These are phyloP conservation scores for Lipomyces lipofer DNA, from an alignment of 805 yeast species.

Conservation along the genomic window DNA sequence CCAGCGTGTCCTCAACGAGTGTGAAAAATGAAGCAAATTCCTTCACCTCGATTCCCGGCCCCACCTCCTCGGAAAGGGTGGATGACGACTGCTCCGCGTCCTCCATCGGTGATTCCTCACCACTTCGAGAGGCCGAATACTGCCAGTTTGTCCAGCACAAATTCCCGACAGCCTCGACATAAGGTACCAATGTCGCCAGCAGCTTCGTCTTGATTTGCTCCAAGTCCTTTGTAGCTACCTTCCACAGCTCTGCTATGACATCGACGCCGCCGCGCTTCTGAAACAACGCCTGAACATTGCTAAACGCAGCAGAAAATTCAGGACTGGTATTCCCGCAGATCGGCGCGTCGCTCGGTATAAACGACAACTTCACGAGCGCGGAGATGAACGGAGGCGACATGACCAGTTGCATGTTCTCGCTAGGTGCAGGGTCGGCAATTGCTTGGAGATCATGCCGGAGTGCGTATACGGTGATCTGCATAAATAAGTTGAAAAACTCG, in stretches of 20 bases:
- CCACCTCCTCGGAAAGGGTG: no score
- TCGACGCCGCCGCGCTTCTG: slow-evolving; percentile 2
- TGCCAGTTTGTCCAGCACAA: not conserved
- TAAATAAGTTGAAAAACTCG: not conserved
- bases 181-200: slow-evolving; percentile 4
- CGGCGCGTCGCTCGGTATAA: not conserved
- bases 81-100: no score
- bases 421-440: not conserved
- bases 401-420: not conserved
- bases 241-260: slow-evolving; percentile 2
- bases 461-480: not conserved
- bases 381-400: not conserved
- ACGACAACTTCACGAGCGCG: not conserved
- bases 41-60: no score
- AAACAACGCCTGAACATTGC: not conserved
- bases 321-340: not conserved
- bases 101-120: no score
- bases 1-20: slow-evolving; percentile 6
- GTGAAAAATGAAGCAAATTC: not conserved
- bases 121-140: no score
- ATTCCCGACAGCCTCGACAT: slow-evolving; percentile 3
- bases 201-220: not conserved
- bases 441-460: not conserved
- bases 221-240: not conserved
- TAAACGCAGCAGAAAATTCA: not conserved